These are phyloP conservation scores for Rhodofomes roseus DNA, from an alignment of 1,284 basidiomycete genomes.

Conservation along the genomic window DNA sequence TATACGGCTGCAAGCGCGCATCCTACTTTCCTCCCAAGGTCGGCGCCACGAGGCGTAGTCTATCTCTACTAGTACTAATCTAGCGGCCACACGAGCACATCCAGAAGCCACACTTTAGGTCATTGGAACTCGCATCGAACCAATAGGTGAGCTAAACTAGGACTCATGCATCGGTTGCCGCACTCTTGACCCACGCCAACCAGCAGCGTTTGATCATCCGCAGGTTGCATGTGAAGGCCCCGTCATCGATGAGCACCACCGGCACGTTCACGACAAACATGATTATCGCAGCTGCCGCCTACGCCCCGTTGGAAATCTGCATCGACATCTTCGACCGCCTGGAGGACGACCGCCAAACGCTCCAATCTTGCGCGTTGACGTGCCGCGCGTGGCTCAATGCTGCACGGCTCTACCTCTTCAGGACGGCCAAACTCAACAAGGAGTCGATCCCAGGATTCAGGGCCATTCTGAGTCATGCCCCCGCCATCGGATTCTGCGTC, in stretches of 20 bases:
- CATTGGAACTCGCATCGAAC: not conserved
- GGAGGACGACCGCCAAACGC: conserved; percentile 21
- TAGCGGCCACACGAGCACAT: not conserved
- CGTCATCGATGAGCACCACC: not conserved
- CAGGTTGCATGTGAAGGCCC: too few relatives aligned
- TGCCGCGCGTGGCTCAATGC: conserved; percentile 29
- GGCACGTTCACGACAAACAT: not conserved
- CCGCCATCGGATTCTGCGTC: not conserved
- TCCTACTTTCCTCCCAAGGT: too few relatives aligned
- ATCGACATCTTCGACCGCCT: conserved; percentile 29
- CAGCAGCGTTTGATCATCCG: not conserved
- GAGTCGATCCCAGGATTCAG: not conserved
- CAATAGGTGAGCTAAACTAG: not conserved
- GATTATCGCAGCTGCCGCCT: not conserved
- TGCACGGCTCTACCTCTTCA: conserved; percentile 29
- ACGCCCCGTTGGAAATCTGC: conserved; percentile 20
- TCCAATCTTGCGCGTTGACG: conserved; percentile 28
- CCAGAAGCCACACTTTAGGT: not conserved
- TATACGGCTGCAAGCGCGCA: too few relatives aligned
- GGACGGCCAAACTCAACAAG: conserved; percentile 11
- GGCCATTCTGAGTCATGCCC: not conserved
- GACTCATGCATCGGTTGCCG: not conserved
- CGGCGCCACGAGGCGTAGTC: not conserved
- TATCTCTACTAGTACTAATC: too few relatives aligned
- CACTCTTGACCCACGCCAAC: not conserved